A percentile compares a stretch with the other conserved stretches of the same genome.
Evolutionary conservation across 108 stramenopile species (phyloP).

Genomic region (Halocafeteria seosinensis): DNA sequence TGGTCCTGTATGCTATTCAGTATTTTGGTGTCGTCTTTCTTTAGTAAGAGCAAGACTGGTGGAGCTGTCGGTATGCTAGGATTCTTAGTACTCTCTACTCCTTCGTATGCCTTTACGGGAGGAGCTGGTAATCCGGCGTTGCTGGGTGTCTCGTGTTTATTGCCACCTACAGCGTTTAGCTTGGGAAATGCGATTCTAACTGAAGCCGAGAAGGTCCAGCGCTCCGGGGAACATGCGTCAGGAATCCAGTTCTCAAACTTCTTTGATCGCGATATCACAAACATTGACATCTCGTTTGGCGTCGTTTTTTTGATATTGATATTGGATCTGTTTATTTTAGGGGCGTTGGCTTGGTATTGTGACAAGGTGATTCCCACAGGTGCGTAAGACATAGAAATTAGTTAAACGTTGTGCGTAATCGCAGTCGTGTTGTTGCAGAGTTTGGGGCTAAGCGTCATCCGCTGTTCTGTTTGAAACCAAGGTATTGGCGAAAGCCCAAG

Average conservation of each 20-base stretch:
- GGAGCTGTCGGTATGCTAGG: neutral
- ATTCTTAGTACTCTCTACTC: too few species aligned
- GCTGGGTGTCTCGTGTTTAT: neutral
- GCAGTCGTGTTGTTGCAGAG: too few species aligned
- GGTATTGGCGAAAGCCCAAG: too few species aligned
- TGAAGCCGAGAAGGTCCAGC: neutral
- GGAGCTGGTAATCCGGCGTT: too few species aligned
- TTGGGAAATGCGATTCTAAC: slow-evolving; percentile 7
- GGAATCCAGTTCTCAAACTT: neutral
- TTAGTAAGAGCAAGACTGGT: neutral
- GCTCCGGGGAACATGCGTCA: neutral
- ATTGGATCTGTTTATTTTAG: neutral
- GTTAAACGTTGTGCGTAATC: too few species aligned
- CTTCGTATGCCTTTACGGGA: too few species aligned
- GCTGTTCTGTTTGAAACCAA: too few species aligned
- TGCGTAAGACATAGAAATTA: too few species aligned
- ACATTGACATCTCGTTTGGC: neutral
- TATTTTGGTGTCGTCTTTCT: neutral
- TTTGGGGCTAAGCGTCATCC: too few species aligned
- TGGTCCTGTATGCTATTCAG: neutral
- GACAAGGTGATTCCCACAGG: too few species aligned
- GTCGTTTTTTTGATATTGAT: neutral
- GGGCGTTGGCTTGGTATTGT: neutral
- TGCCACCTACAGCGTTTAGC: slow-evolving; percentile 9
- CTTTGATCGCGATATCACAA: neutral